Evolutionary conservation across 2,329 filamentous ascomycete species (phyloP).

Genomic region (Apiospora hydei): DNA sequence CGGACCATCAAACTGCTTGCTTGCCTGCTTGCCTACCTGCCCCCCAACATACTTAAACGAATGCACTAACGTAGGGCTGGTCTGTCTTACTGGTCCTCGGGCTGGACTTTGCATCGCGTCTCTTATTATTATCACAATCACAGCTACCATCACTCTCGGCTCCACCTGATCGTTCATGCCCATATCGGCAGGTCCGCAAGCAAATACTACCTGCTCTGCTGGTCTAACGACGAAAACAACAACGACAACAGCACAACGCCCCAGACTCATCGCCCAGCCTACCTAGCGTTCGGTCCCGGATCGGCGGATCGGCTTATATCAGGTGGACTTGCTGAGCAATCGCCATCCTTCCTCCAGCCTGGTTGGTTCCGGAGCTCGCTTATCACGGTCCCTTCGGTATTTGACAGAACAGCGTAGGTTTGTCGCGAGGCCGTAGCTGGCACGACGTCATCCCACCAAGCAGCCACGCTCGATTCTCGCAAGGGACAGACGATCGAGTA

Average conservation of each 20-base stretch:
- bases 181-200: neutral
- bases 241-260: neutral
- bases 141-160: neutral
- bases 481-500: neutral
- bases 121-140: neutral
- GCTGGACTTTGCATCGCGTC: neutral
- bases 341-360: neutral
- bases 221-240: neutral
- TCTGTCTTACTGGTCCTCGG: neutral
- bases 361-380: neutral
- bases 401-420: neutral
- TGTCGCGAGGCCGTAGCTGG: neutral
- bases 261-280: neutral
- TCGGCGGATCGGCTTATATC: slow-evolving; percentile 9
- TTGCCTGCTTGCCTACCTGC: neutral
- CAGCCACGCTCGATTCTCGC: neutral
- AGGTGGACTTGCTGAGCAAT: slow-evolving; percentile 15
- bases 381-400: neutral
- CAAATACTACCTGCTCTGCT: neutral
- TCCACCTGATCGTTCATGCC: neutral
- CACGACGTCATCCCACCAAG: slow-evolving; percentile 18
- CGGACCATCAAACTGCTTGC: neutral
- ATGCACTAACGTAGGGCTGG: neutral
- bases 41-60: neutral
- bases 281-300: neutral